Conservation (phyloP, 2,329 filamentous ascomycete genomes). For the Dendryphion nanum region DNA sequence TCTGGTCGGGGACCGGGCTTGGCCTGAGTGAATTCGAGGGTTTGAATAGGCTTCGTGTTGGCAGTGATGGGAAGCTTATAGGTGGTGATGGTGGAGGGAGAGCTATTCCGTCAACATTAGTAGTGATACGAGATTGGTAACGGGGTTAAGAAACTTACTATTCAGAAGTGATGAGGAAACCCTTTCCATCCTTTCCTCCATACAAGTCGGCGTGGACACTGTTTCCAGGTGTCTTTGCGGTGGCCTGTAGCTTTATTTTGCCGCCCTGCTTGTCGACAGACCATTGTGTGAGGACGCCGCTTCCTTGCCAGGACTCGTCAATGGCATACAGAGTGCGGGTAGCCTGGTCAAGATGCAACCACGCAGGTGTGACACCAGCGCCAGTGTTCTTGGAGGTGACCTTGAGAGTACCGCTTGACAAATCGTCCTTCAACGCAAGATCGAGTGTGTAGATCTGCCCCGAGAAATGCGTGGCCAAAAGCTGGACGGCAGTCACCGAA, state of each 20-base stretch:
- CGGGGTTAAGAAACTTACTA: slow-evolving; percentile 13
- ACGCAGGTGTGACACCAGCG: slow-evolving; percentile 8
- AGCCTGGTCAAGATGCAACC: slow-evolving; percentile 8
- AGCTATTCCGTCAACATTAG: slow-evolving; percentile 3
- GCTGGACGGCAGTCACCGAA: slow-evolving; percentile 3
- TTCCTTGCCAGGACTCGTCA: slow-evolving; percentile 12
- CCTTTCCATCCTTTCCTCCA: slow-evolving; percentile 16
- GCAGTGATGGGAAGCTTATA: slow-evolving; percentile 23
- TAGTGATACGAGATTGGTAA: neutral
- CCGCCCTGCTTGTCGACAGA: slow-evolving; percentile 2
- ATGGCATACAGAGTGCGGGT: slow-evolving; percentile 10
- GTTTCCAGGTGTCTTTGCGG: slow-evolving; percentile 12
- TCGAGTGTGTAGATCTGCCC: slow-evolving; percentile 6
- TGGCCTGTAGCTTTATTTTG: slow-evolving; percentile 2
- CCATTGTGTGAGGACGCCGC: slow-evolving; percentile 9
- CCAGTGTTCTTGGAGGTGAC: slow-evolving; percentile 8
- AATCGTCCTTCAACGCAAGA: slow-evolving; percentile 1
- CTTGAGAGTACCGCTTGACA: slow-evolving; percentile 1
- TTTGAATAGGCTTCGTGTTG: slow-evolving; percentile 12
- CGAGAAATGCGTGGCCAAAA: slow-evolving; percentile 9
- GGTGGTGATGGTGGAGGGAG: slow-evolving; percentile 20
- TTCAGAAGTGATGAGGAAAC: slow-evolving; percentile 14
- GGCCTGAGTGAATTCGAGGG: slow-evolving; percentile 11
- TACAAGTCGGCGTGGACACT: slow-evolving; percentile 14
- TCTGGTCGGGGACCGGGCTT: slow-evolving; percentile 43